Conservation (phyloP, 768 basidiomycete species). For the Calocybe cyanea region DNA sequence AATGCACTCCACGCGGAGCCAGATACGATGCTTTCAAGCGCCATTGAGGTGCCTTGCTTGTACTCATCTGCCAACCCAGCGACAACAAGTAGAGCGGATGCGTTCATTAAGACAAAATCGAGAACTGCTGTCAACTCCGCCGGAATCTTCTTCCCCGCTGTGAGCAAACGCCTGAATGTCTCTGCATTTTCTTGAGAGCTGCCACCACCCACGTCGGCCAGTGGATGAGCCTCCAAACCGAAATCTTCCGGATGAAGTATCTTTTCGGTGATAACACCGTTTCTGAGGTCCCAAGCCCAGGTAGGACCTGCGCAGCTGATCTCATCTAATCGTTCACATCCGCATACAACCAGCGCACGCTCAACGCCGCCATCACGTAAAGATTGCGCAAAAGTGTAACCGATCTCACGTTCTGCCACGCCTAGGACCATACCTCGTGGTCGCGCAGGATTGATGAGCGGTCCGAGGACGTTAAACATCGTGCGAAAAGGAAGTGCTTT, state of each 20-base stretch:
- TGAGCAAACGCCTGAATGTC: conserved; percentile 64
- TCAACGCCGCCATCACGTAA: conserved; percentile 70
- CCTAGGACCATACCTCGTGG: conserved; percentile 91
- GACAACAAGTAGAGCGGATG: conserved; percentile 83
- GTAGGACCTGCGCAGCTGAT: conserved; percentile 93
- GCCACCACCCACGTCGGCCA: conserved; percentile 67
- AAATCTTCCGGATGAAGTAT: conserved; percentile 72
- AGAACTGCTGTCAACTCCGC: conserved; percentile 57
- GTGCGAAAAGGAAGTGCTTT: conserved; percentile 90
- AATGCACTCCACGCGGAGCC: conserved; percentile 60
- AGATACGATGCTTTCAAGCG: conserved; percentile 54
- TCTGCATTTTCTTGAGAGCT: conserved; percentile 78
- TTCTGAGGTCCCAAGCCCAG: conserved; percentile 74
- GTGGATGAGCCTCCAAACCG: conserved; percentile 68
- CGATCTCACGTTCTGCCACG: conserved; percentile 79
- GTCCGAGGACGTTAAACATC: conserved; percentile 94
- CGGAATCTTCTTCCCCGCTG: conserved; percentile 52
- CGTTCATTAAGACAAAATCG: conserved; percentile 89
- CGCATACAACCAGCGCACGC: conserved; percentile 90
- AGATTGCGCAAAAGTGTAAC: conserved; percentile 74
- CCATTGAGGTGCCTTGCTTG: conserved; percentile 67
- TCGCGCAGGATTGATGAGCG: conserved; percentile 86
- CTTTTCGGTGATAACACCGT: conserved; percentile 60
- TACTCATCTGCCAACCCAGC: conserved; percentile 71
- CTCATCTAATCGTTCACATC: conserved; percentile 88